Evolutionary conservation across 108 stramenopile species (phyloP), one percentile per base, ranked within the genome.

Genomic region (Nitzschia sp.): DNA sequence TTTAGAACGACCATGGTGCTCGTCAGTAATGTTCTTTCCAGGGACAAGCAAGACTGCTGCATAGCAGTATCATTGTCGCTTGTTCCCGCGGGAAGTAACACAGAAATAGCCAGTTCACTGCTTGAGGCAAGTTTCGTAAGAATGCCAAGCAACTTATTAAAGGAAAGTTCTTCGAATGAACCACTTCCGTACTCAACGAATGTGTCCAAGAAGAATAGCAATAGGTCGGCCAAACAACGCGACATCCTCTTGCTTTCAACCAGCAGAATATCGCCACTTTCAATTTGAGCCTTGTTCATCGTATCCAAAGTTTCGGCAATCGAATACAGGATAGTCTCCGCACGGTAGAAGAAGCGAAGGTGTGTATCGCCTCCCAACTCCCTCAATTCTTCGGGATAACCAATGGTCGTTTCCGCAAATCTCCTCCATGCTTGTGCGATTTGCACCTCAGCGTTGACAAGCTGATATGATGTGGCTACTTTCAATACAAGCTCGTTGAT

Each of bases 131-230:
- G 23, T 13, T 8, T n/a, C 26, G 11, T 33, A 0, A 66, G 33
- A 13, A 66, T n/a, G 11, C 22, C 34, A 2, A 66, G 15, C 27
- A 66, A 15, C 9, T 34, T 21, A 3, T 66, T 53, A 3, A 1
- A 11, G 33, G 46, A 28, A 8, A 35, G 34, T 13, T 17, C 0
- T 1, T 3, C 8, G n/a, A n/a, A n/a, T n/a, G n/a, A n/a, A 15
- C 19, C 8, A 1, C 5, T 32, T 25, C 16, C 6, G 13, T 60
- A 8, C 33, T 60, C 35, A 19, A 22, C n/a, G 9, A 30, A 58
- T 29, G 68, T 68, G 16, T 75, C 66, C 26, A 75, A 28, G 16
- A 54, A 53, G 53, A 57, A 62, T 9, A 68, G 66, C 1, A 75
- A 21, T 6, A 68, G 23, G 15, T 68, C 66, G 36, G 64, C 28